A percentile compares a stretch with the other conserved stretches of the same genome.
phyloP scores from a whole-genome alignment of 1,284 basidiomycete species.

The Cryptococcus neoformans region DNA sequence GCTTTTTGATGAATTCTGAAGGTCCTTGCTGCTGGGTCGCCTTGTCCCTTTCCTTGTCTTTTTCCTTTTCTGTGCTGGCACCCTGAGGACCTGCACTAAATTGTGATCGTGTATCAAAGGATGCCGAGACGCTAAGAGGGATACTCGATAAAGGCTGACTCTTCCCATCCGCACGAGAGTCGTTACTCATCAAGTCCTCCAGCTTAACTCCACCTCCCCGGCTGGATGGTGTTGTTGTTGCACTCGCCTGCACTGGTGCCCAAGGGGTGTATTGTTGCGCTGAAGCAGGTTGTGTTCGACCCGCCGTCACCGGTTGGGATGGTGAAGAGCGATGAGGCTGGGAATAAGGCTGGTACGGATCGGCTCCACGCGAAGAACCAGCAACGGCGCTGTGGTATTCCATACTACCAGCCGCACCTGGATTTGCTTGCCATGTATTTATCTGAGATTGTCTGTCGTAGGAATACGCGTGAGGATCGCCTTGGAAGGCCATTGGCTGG shows the following conservation, averaged over 20 bases:
- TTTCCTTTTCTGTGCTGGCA: not conserved
- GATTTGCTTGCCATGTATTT: not conserved
- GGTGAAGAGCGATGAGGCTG: constrained; percentile 13
- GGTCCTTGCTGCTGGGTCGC: constrained; percentile 30
- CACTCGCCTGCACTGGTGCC: not conserved
- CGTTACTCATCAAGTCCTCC: constrained; percentile 19
- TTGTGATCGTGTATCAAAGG: constrained; percentile 3
- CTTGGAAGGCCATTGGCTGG: not conserved
- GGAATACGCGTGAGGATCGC: constrained; percentile 1
- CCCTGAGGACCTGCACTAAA: not conserved
- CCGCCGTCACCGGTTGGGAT: not conserved
- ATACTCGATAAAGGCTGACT: constrained; percentile 1
- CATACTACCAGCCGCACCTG: not conserved
- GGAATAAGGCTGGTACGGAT: constrained; percentile 12
- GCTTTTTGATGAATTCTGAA: constrained; percentile 89
- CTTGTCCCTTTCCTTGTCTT: constrained; percentile 3
- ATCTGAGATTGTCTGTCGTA: constrained; percentile 9
- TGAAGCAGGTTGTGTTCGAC: not conserved
- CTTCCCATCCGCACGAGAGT: not conserved
- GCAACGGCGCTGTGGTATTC: constrained; percentile 9
- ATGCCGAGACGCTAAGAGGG: constrained; percentile 1
- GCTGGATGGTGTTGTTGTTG: not conserved
- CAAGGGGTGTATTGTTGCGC: not conserved
- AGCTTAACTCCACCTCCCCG: constrained; percentile 16
- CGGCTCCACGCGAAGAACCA: constrained; percentile 10